phyloP scores from a whole-genome alignment of 352 stramenopile species.

The Phytophthora aleatoria region DNA sequence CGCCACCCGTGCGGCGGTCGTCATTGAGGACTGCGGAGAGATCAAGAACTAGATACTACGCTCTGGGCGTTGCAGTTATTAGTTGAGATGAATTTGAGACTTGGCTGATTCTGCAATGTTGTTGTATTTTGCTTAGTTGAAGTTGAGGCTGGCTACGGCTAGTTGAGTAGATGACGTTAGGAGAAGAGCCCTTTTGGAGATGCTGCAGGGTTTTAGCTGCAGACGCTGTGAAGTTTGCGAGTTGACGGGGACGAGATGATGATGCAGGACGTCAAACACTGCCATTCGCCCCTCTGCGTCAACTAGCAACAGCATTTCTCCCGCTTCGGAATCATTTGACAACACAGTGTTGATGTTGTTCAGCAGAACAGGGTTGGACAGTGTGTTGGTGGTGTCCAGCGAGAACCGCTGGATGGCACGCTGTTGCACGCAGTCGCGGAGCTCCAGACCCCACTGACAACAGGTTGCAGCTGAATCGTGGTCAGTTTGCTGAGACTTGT shows the following conservation, averaged over 20 bases:
- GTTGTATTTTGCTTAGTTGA: conserved; percentile 10
- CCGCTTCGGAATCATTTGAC: conserved; percentile 7
- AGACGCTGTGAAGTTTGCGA: conserved; percentile 8
- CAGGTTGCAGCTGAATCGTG: background rate
- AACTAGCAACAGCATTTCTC: conserved; percentile 26
- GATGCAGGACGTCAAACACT: conserved; percentile 28
- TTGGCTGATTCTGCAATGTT: background rate
- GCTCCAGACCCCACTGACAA: conserved; percentile 37
- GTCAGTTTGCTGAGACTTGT: background rate
- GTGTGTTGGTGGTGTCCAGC: conserved; percentile 13
- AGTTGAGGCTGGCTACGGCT: conserved; percentile 17
- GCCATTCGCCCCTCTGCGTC: conserved; percentile 31
- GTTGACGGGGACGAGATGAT: conserved; percentile 25
- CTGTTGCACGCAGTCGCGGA: conserved; percentile 46
- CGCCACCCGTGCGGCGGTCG: conserved; percentile 75
- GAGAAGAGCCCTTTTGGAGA: conserved; percentile 11
- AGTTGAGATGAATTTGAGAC: conserved; percentile 4
- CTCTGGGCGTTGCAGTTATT: background rate
- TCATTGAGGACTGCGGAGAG: conserved; percentile 98
- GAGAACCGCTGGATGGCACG: conserved; percentile 31
- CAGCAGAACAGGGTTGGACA: conserved; percentile 6
- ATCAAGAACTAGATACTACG: conserved; percentile 53
- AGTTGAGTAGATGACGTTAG: conserved; percentile 19
- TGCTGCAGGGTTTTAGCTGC: conserved; percentile 10
- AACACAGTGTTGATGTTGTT: conserved; percentile 4